These are phyloP conservation scores for Cladorrhinum samala DNA, from an alignment of 495 filamentous ascomycete genomes.

Conservation along the genomic window DNA sequence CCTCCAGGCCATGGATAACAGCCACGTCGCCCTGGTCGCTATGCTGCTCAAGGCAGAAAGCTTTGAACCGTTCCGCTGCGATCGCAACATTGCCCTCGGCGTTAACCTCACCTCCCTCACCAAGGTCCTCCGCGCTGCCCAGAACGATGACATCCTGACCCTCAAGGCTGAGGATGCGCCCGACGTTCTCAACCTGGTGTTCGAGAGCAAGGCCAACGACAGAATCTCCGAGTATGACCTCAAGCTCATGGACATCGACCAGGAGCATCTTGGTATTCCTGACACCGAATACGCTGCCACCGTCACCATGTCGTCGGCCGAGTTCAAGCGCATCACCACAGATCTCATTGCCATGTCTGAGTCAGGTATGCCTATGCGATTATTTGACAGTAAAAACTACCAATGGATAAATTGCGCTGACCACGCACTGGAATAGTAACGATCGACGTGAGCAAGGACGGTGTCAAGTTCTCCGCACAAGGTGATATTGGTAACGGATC, in stretches of 20 bases:
- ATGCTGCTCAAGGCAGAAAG: conserved; percentile 96
- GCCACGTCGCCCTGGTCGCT: conserved; percentile 95
- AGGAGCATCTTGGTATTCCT: conserved; percentile 97
- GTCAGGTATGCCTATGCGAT: conserved; percentile 61
- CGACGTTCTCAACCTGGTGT: conserved; percentile 89
- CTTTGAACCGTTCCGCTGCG: conserved; percentile 96
- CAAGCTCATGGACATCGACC: conserved; percentile 99
- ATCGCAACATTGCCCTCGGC: conserved; percentile 96
- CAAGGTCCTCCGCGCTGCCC: conserved; percentile 91
- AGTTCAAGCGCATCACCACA: conserved; percentile 92
- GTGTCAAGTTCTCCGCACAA: conserved; percentile 88
- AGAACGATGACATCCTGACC: conserved; percentile 92
- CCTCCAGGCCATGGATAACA: conserved; percentile 99
- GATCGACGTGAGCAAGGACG: conserved; percentile 95
- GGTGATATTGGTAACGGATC: conserved; percentile 95
- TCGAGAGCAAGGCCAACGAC: conserved; percentile 85
- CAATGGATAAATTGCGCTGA: conserved; percentile 8
- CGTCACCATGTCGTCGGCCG: conserved; percentile 76
- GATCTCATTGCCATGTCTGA: conserved; percentile 89
- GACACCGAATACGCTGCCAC: conserved; percentile 96
- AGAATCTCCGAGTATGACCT: conserved; percentile 96
- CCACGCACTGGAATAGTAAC: conserved; percentile 57
- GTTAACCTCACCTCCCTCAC: conserved; percentile 95
- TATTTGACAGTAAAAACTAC: too few relatives aligned
- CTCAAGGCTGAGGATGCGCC: conserved; percentile 96